These are phyloP conservation scores for Skeletonema grethae DNA, from an alignment of 108 stramenopile genomes.

Conservation along the genomic window DNA sequence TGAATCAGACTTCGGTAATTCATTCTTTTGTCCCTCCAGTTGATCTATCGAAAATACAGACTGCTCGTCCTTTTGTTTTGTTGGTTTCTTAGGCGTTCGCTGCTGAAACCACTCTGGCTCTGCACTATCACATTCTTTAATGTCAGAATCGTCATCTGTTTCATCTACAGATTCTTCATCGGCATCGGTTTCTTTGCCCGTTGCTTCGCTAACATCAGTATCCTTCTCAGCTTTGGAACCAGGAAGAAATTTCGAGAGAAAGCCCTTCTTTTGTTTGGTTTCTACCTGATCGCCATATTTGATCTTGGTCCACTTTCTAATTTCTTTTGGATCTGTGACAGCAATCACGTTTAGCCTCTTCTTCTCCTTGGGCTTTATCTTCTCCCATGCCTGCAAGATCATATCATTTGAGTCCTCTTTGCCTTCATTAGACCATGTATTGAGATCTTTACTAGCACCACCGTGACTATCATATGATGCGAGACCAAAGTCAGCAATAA, in stretches of 20 bases:
- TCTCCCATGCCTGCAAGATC: conserved; percentile 48
- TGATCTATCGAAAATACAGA: conserved; percentile 47
- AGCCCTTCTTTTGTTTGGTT: conserved; percentile 29
- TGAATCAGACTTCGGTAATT: conserved; percentile 51
- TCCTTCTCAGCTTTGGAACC: conserved; percentile 13
- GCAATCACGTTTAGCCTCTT: conserved; percentile 53
- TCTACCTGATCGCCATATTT: conserved; percentile 46
- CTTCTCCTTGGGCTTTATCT: conserved; percentile 54
- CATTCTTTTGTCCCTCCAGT: conserved; percentile 15
- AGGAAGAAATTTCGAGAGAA: conserved; percentile 21
- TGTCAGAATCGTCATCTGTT: neutral
- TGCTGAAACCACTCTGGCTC: conserved; percentile 44
- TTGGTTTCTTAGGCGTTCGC: conserved; percentile 6
- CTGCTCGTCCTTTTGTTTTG: conserved; percentile 34
- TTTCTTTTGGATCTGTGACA: conserved; percentile 53
- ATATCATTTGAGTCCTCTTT: conserved; percentile 41
- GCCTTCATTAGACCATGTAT: conserved; percentile 24
- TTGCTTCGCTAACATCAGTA: neutral
- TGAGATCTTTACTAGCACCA: conserved; percentile 19
- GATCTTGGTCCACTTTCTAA: conserved; percentile 54
- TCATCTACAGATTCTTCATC: conserved; percentile 1
- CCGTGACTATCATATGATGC: conserved; percentile 33
- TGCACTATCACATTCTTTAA: neutral
- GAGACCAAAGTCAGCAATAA: conserved; percentile 52
- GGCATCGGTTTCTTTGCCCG: neutral